Percentiles rank a stretch among this genome's conserved stretches.
Conservation (phyloP, 164 flowering plant species). For the Nymphaea thermarum region DNA sequence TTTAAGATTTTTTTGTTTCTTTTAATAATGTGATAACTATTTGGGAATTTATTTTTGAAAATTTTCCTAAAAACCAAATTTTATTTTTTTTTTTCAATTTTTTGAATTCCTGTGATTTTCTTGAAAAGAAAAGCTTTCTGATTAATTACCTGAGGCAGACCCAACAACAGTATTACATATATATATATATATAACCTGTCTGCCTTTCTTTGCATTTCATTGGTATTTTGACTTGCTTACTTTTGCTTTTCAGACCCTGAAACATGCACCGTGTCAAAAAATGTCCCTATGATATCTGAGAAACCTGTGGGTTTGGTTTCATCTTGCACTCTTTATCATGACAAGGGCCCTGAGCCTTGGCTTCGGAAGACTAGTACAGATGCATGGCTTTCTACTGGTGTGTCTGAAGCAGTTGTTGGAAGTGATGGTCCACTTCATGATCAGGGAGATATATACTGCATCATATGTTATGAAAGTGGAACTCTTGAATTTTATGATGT, state of each 20-base stretch:
- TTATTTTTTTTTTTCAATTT: too few relatives aligned
- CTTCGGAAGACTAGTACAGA: conserved; percentile 85
- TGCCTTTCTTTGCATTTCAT: background rate
- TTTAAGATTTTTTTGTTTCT: too few relatives aligned
- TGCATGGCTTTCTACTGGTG: conserved; percentile 95
- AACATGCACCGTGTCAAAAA: conserved; percentile 57
- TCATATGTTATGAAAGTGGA: conserved; percentile 79
- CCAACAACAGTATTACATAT: background rate
- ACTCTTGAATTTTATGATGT: conserved; percentile 89
- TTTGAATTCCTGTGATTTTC: too few relatives aligned
- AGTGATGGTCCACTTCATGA: conserved; percentile 67
- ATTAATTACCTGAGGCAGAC: too few relatives aligned
- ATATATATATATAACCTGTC: background rate
- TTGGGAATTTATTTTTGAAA: too few relatives aligned
- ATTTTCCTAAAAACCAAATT: too few relatives aligned
- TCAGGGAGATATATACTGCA: conserved; percentile 90
- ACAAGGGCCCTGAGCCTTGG: conserved; percentile 97
- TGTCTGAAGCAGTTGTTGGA: conserved; percentile 79
- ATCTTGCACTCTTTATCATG: conserved; percentile 91
- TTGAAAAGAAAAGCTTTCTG: too few relatives aligned
- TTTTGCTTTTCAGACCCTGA: conserved; percentile 53
- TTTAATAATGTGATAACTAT: too few relatives aligned
- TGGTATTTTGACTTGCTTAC: background rate
- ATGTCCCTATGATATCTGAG: conserved; percentile 51
- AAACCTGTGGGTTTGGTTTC: conserved; percentile 40